Conservation (phyloP, 352 stramenopile genomes). For the Phytophthora podocarpi region DNA sequence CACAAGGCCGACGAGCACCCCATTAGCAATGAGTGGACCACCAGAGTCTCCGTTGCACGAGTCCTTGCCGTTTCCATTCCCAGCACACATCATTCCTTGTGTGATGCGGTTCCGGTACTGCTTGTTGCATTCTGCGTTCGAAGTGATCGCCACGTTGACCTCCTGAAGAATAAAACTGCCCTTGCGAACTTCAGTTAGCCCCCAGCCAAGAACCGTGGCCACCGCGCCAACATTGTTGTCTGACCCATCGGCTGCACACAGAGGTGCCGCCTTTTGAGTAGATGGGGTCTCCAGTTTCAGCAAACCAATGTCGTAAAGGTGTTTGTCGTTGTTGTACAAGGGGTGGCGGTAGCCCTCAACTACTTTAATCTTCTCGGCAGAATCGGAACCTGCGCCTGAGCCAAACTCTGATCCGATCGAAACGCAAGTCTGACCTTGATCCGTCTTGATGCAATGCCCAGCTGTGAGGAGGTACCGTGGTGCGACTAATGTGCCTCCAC, state of each 20-base stretch:
- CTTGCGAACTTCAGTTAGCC: slow-evolving; percentile 41
- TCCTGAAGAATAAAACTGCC: slow-evolving; percentile 41
- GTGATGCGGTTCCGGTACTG: slow-evolving; percentile 60
- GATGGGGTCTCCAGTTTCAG: slow-evolving; percentile 31
- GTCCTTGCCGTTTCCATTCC: slow-evolving; percentile 49
- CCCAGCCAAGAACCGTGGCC: slow-evolving; percentile 59
- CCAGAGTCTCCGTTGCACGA: slow-evolving; percentile 72
- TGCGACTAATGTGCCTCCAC: slow-evolving; percentile 60
- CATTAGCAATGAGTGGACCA: slow-evolving; percentile 50
- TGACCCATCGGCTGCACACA: slow-evolving; percentile 45
- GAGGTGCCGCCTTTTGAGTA: slow-evolving; percentile 31
- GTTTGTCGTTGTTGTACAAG: slow-evolving; percentile 29
- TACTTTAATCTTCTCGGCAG: slow-evolving; percentile 33
- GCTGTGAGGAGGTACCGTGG: slow-evolving; percentile 71
- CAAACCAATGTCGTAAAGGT: slow-evolving; percentile 32
- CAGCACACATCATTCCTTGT: slow-evolving; percentile 63
- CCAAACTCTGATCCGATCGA: slow-evolving; percentile 21
- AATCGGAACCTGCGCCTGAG: slow-evolving; percentile 11
- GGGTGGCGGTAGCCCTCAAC: slow-evolving; percentile 28
- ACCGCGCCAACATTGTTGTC: slow-evolving; percentile 53
- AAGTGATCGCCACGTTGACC: slow-evolving; percentile 57
- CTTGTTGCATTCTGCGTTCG: slow-evolving; percentile 58
- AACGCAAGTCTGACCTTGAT: slow-evolving; percentile 46
- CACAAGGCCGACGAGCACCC: slow-evolving; percentile 55
- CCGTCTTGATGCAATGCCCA: slow-evolving; percentile 66